Base-by-base conservation (phyloP, 177 flowering plant genomes). In the Vitis hybrid region DNA sequence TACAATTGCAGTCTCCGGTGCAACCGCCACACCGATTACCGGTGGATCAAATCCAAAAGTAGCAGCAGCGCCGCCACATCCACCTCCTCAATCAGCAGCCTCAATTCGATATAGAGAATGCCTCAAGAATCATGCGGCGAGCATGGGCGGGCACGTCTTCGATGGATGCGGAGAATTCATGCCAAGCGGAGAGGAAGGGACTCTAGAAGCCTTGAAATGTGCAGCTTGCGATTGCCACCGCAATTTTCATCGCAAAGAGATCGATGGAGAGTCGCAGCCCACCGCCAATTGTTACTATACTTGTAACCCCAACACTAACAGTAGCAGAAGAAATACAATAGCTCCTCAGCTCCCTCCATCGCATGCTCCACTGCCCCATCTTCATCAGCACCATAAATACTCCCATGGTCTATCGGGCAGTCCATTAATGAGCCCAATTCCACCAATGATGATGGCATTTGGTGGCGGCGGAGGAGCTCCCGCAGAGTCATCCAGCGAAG, bases 91-190 rank as follows among this genome's bases (percentile, higher is more conserved):
- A 40, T 40, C 46, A 27, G 30, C 55, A 18, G 15, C 40, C 2
- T 17, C 56, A 21, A 52, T 74, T 11, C 60, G 80, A 49, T 86
- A 86, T 19, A 56, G 80, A 30, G 88, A 90, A 72, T 90, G 94
- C 32, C 80, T 73, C 51, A 90, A 77, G 79, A 90, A 88, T 67
- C 91, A 88, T 62, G 92, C 91, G 6, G 92, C 91, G 0, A 80
- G 74, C 74, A 77, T 68, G 51, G 92, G 92, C 18, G 86, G 89
- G 2, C 84, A 83, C 60, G 89, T 82, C 0, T 69, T 84, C 5
- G 95, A 90, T 52, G 95, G 95, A 1, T 90, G 95, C 65, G 91
- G 92, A 18, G 95, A 90, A 62, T 90, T 90, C 81, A 88, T 90
- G 95, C 85, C 95, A 0, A 35, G 73, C 58, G 90, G 90, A 17